Conservation (phyloP, 345 rosid genomes). For the Clausena lansium region DNA sequence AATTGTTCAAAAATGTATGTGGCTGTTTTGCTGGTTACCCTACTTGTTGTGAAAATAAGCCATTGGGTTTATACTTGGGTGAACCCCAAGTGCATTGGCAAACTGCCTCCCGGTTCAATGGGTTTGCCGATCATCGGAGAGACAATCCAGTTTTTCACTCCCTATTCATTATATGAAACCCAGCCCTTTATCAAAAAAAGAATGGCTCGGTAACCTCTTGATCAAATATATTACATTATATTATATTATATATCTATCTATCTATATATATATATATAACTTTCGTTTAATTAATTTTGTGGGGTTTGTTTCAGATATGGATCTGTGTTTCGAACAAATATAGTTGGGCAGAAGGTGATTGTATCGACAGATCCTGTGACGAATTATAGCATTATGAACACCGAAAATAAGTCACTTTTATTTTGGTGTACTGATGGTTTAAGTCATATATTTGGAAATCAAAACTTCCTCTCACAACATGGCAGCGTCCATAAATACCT, state of each 20-base stretch:
- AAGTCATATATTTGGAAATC: slow-evolving; percentile 29
- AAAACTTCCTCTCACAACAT: slow-evolving; percentile 19
- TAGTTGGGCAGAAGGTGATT: slow-evolving; percentile 35
- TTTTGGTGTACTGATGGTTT: slow-evolving; percentile 36
- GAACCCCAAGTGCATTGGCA: slow-evolving; percentile 11
- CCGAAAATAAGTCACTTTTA: slow-evolving; percentile 38
- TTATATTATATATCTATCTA: too few relatives aligned
- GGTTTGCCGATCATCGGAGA: slow-evolving; percentile 21
- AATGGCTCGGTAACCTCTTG: background rate
- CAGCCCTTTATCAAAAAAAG: slow-evolving; percentile 7
- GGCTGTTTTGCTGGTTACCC: background rate
- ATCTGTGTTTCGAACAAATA: slow-evolving; percentile 35
- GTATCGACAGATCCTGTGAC: slow-evolving; percentile 40
- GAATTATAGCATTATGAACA: slow-evolving; percentile 36
- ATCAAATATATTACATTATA: too few relatives aligned
- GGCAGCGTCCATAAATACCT: slow-evolving; percentile 39
- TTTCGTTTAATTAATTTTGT: background rate
- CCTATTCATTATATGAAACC: background rate
- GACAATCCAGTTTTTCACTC: slow-evolving; percentile 12
- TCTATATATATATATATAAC: too few relatives aligned
- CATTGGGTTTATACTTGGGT: slow-evolving; percentile 11
- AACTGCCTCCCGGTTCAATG: slow-evolving; percentile 21
- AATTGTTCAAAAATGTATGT: background rate
- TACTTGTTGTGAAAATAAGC: background rate
- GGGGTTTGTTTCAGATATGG: slow-evolving; percentile 31